Evolutionary conservation across 495 filamentous ascomycete species (phyloP), one percentile per base, ranked within the genome.

Genomic region (Neurospora sp.): DNA sequence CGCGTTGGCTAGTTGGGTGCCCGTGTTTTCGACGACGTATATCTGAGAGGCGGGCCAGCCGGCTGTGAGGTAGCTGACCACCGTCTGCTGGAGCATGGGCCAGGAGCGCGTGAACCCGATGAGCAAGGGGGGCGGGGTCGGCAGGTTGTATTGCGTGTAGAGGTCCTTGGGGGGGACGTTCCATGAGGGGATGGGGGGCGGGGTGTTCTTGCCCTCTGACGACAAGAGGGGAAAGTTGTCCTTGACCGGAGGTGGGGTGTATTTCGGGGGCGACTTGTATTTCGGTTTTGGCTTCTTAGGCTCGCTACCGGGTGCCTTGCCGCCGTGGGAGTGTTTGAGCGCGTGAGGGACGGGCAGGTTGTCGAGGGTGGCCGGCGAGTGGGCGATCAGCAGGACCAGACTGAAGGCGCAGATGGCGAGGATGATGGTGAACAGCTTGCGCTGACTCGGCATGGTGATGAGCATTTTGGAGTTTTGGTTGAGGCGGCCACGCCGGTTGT

Each of bases 1-100:
- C 31, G 78, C 75, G 74, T 91, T 91, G 17, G 83, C 82, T 45
- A 87, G 81, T 77, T 90, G 88, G 40, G 85, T 84, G 3, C 89
- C 89, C 3, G 88, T 90, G 79, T 91, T 91, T 71, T 91, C 89
- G 69, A 91, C 81, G 3, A 90, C 84, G 72, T 86, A 88, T 74
- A 91, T 90, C 74, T 90, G 85, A 39, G 82, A 79, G 0, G 88
- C 77, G 4, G 89, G 89, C 89, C 89, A 90, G 28, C 89, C 89
- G 0, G 88, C 86, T 1, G 88, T 85, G 70, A 90, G 85, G 77
- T 90, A 90, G 15, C 82, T 84, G 17, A 89, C 85, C 0, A 90
- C 88, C 1, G 84, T 79, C 76, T 90, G 89, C 39, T 88, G 86
- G 15, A 91, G 80, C 70, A 91, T 82, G 24, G 86, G 84, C 86